These are phyloP conservation scores for Chalciporus sp. DNA, from an alignment of 1,284 basidiomycete genomes.

Conservation along the genomic window DNA sequence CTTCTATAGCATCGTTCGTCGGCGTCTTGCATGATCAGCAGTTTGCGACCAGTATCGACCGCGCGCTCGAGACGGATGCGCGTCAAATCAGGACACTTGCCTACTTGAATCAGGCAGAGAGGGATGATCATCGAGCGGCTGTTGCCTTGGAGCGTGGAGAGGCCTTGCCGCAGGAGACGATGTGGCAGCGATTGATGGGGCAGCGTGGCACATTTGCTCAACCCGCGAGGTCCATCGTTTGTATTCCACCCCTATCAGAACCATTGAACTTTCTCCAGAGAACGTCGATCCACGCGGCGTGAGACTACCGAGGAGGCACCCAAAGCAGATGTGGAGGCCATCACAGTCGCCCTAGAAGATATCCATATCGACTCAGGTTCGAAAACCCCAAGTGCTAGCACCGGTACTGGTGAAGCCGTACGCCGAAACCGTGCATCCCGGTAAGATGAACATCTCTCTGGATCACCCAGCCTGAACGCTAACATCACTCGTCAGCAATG, in stretches of 20 bases:
- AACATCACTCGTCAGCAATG: neutral
- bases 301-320: neutral
- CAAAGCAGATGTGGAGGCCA: neutral
- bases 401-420: neutral
- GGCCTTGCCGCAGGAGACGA: constrained; percentile 20
- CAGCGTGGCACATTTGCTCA: neutral
- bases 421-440: neutral
- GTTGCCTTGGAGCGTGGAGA: constrained; percentile 17
- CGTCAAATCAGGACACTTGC: constrained; percentile 4
- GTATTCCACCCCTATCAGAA: neutral
- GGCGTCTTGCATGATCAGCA: constrained; percentile 35
- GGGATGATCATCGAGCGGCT: constrained; percentile 27
- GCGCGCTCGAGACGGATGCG: constrained; percentile 19
- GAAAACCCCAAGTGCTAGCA: neutral
- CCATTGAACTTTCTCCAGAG: constrained; percentile 12
- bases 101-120: constrained; percentile 16
- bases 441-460: constrained; percentile 9
- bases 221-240: constrained; percentile 7
- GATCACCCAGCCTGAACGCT: neutral
- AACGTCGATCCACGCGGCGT: neutral
- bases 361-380: constrained; percentile 2
- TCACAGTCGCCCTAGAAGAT: constrained; percentile 3
- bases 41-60: constrained; percentile 43
- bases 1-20: constrained; percentile 40
- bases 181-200: constrained; percentile 28